These are phyloP conservation scores for Haplosporangium gracile DNA, from an alignment of 192 early-diverging fungal genomes.

Conservation along the genomic window DNA sequence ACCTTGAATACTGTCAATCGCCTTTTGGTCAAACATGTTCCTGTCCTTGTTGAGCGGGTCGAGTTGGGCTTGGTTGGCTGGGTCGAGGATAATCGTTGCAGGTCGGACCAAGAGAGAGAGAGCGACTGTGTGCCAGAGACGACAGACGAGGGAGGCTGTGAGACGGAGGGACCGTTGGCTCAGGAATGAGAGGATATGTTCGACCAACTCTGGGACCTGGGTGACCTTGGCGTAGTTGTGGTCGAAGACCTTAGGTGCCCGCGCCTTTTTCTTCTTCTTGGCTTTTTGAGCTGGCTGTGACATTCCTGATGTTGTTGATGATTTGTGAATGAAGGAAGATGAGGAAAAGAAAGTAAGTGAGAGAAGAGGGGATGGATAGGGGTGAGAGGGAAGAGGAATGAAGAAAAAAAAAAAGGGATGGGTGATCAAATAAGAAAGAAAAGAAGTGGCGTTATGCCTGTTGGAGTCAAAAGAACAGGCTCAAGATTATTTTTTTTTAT, in stretches of 20 bases:
- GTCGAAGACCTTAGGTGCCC: neutral
- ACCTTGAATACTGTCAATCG: neutral
- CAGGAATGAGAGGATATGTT: slow-evolving; percentile 1
- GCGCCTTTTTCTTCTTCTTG: neutral
- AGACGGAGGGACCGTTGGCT: slow-evolving; percentile 2
- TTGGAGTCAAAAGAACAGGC: too few relatives aligned
- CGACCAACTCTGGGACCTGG: neutral
- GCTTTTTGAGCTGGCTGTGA: neutral
- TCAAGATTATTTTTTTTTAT: too few relatives aligned
- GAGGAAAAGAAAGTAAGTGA: neutral
- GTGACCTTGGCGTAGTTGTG: slow-evolving; percentile 1
- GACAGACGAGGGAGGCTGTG: slow-evolving; percentile 7
- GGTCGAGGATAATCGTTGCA: neutral
- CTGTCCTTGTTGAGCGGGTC: neutral
- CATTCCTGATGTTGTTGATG: neutral
- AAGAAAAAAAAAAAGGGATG: too few relatives aligned
- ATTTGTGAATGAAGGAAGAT: neutral
- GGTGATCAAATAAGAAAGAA: too few relatives aligned
- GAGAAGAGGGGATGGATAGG: neutral
- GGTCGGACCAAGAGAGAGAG: neutral
- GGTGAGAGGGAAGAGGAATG: too few relatives aligned
- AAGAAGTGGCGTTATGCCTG: too few relatives aligned
- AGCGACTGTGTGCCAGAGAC: neutral
- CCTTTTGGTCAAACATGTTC: neutral
- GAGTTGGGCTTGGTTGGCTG: neutral